These are phyloP conservation scores for Citrullus mucosospermus DNA, from an alignment of 306 rosid genomes.

Conservation along the genomic window DNA sequence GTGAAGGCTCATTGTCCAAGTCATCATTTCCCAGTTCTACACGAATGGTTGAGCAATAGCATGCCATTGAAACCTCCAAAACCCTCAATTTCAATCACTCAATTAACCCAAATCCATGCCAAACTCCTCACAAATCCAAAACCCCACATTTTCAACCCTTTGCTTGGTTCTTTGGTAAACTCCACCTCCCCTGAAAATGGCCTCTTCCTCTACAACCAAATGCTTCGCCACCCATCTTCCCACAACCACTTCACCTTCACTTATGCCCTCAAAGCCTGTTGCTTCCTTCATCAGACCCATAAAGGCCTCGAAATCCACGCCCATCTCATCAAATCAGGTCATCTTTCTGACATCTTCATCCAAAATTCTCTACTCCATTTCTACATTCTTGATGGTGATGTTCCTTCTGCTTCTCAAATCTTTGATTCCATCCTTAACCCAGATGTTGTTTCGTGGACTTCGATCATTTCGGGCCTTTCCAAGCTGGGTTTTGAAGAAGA, in stretches of 20 bases:
- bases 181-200: constrained; percentile 38
- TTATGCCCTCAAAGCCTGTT: constrained; percentile 47
- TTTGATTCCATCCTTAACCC: constrained; percentile 33
- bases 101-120: constrained; percentile 29
- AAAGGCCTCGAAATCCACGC: constrained; percentile 66
- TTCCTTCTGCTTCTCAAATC: constrained; percentile 32
- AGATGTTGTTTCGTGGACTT: constrained; percentile 75
- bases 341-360: constrained; percentile 44
- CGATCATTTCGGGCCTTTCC: constrained; percentile 50
- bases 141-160: constrained; percentile 33
- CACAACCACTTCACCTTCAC: constrained; percentile 73
- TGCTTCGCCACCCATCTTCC: constrained; percentile 38
- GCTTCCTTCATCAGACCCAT: constrained; percentile 21
- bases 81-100: neutral
- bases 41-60: neutral
- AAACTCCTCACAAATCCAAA: constrained; percentile 40
- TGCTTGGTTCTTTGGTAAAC: constrained; percentile 22
- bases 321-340: constrained; percentile 43
- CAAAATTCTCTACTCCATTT: constrained; percentile 56
- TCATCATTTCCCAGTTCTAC: neutral
- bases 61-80: neutral
- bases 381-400: constrained; percentile 27
- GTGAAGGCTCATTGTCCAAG: neutral
- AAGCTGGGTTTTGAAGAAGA: constrained; percentile 50
- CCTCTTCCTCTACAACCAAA: constrained; percentile 51